Evolutionary conservation across 176 grass and related monocot genomes (phyloP).

Genomic region (Tuctoria greenei): DNA sequence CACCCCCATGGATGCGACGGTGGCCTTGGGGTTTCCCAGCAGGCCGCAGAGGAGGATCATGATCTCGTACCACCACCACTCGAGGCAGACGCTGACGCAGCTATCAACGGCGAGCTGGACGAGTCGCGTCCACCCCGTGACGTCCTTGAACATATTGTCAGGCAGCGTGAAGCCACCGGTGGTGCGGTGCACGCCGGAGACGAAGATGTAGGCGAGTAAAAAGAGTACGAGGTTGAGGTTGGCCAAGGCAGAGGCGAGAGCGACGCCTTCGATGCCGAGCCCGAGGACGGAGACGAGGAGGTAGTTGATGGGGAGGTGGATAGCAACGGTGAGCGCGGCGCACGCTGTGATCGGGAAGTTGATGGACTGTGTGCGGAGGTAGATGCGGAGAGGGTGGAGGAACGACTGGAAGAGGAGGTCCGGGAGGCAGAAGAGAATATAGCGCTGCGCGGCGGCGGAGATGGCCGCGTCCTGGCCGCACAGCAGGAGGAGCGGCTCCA

Average conservation of each 20-base stretch:
- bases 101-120: slow-evolving; percentile 62
- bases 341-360: slow-evolving; percentile 78
- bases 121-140: slow-evolving; percentile 53
- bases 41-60: slow-evolving; percentile 95
- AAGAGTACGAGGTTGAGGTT: slow-evolving; percentile 87
- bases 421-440: slow-evolving; percentile 71
- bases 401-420: slow-evolving; percentile 91
- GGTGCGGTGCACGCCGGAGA: slow-evolving; percentile 57
- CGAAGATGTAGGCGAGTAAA: slow-evolving; percentile 64
- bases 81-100: slow-evolving; percentile 77
- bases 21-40: slow-evolving; percentile 60
- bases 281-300: slow-evolving; percentile 59
- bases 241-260: slow-evolving; percentile 62
- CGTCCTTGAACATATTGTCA: slow-evolving; percentile 51
- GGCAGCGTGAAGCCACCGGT: slow-evolving; percentile 68
- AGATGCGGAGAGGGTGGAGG: slow-evolving; percentile 92
- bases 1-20: slow-evolving; percentile 89
- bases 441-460: slow-evolving; percentile 59
- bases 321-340: slow-evolving; percentile 53
- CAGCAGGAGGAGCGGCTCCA: slow-evolving; percentile 73
- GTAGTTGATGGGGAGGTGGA: slow-evolving; percentile 85
- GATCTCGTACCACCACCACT: slow-evolving; percentile 99
- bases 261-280: slow-evolving; percentile 71
- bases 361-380: slow-evolving; percentile 82
- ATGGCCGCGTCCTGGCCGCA: slow-evolving; percentile 74